Conservation (phyloP, 257 asterid genomes). For the Solanum virginianum region DNA sequence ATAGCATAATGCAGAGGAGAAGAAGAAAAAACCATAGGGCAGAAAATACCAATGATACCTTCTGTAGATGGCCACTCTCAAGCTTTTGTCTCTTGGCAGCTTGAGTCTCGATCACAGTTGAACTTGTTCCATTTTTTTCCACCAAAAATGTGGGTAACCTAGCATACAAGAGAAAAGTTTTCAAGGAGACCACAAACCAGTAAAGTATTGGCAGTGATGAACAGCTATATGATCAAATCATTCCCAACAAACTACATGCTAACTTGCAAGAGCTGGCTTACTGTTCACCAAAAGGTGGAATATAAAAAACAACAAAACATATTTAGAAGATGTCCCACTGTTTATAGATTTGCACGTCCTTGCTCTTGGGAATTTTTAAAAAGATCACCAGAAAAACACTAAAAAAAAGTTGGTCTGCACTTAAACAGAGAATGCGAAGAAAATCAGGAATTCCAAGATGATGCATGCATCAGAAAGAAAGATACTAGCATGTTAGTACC, state of each 20-base stretch:
- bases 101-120: conserved; percentile 56
- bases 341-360: neutral
- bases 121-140: conserved; percentile 37
- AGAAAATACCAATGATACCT: conserved; percentile 27
- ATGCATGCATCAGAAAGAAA: neutral
- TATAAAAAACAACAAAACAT: neutral
- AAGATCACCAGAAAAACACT: neutral
- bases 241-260: neutral
- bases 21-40: neutral
- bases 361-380: neutral
- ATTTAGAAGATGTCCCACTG: neutral
- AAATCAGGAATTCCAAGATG: neutral
- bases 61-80: conserved; percentile 74
- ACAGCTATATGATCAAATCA: neutral
- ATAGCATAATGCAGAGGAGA: neutral
- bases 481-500: neutral
- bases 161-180: conserved; percentile 8
- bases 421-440: neutral
- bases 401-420: neutral
- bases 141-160: conserved; percentile 34
- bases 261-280: neutral
- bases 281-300: neutral
- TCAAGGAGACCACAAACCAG: neutral
- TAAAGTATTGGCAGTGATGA: neutral
- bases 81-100: conserved; percentile 97